Conservation (phyloP, 2,329 filamentous ascomycete species). For the Trichophyton benhamiae region DNA sequence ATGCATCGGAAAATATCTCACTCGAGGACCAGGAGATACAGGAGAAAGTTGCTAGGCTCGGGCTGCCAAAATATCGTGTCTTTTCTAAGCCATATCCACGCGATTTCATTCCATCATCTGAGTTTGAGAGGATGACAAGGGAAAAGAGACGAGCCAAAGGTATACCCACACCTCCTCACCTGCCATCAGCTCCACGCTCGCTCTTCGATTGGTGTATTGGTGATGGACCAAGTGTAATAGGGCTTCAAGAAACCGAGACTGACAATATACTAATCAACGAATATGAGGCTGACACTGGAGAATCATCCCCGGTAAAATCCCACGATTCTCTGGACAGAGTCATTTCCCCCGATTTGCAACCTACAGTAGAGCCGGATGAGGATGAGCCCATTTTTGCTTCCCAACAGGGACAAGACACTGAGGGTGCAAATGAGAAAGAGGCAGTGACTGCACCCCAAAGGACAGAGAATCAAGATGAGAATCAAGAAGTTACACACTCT, state of each 20-base stretch:
- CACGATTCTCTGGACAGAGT: too few species aligned
- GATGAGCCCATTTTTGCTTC: neutral
- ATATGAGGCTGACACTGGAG: too few species aligned
- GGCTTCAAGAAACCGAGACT: too few species aligned
- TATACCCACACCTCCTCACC: neutral
- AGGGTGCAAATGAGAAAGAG: neutral
- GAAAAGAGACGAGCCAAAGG: neutral
- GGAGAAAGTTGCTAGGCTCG: neutral
- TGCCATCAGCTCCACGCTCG: neutral
- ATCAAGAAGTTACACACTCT: neutral
- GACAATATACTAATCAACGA: too few species aligned
- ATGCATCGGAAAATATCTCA: neutral
- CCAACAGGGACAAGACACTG: neutral
- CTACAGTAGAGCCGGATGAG: neutral
- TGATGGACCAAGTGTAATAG: too few species aligned
- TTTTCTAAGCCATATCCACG: neutral
- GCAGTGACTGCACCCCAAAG: neutral
- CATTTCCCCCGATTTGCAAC: neutral
- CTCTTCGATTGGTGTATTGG: neutral
- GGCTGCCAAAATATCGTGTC: neutral
- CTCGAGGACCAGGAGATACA: neutral
- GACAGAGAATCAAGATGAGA: neutral
- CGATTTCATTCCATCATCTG: neutral
- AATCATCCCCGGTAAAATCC: too few species aligned
- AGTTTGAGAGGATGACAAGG: neutral